These are phyloP conservation scores for Carex scoparia DNA, from an alignment of 176 grass and related monocot genomes.

Conservation along the genomic window DNA sequence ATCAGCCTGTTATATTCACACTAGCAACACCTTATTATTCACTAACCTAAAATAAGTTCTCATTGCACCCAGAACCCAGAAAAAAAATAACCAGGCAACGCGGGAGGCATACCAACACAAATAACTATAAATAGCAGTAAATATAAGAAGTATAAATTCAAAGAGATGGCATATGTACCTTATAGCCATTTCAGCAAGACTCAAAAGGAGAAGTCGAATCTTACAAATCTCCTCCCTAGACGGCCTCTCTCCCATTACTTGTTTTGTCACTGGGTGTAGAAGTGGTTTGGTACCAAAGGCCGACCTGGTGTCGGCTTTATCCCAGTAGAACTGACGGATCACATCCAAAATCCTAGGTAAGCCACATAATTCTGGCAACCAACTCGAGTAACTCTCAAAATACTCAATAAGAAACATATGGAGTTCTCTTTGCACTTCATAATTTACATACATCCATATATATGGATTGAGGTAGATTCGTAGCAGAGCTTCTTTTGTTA, in stretches of 20 bases:
- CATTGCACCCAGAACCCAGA: not conserved
- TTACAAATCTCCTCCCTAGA: constrained; percentile 71
- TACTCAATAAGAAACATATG: constrained; percentile 86
- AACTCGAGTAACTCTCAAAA: constrained; percentile 63
- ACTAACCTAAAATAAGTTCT: not conserved
- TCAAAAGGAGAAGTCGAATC: constrained; percentile 82
- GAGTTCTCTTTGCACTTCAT: constrained; percentile 87
- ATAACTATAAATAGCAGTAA: not conserved
- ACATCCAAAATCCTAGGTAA: constrained; percentile 78
- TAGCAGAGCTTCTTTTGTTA: constrained; percentile 80
- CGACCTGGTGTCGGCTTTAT: constrained; percentile 51
- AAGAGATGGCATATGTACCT: constrained; percentile 33
- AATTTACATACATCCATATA: constrained; percentile 74
- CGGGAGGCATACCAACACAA: not conserved
- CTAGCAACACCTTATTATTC: not conserved
- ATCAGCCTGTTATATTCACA: not conserved
- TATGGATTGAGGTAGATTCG: constrained; percentile 91
- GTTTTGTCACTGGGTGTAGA: constrained; percentile 56
- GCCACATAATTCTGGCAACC: constrained; percentile 65
- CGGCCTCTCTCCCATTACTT: constrained; percentile 63
- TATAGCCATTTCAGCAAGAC: constrained; percentile 90
- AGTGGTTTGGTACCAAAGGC: constrained; percentile 57
- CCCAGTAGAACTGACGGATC: constrained; percentile 68
- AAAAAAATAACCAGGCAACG: not conserved
- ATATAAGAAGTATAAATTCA: not conserved